These are phyloP conservation scores for Alternaria conjuncta DNA, from an alignment of 2,329 filamentous ascomycete genomes.

Conservation along the genomic window DNA sequence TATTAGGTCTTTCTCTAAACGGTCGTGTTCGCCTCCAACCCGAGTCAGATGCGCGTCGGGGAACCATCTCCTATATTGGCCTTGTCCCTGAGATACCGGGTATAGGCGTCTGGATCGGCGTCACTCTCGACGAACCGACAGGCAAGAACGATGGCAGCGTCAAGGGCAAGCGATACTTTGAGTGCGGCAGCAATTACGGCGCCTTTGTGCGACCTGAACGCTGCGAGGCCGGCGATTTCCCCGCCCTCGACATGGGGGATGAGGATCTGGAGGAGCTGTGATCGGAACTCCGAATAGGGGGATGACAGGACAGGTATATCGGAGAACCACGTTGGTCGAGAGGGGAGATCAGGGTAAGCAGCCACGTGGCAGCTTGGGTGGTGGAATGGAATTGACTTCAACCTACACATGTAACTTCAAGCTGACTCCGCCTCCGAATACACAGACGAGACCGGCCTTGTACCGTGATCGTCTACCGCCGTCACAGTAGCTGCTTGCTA, in stretches of 20 bases:
- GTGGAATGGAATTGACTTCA: background rate
- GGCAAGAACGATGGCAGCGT: slow-evolving; percentile 84
- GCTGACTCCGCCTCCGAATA: background rate
- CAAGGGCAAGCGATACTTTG: slow-evolving; percentile 71
- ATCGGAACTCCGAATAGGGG: background rate
- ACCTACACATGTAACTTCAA: background rate
- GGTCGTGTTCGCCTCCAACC: slow-evolving; percentile 53
- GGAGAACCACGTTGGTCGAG: background rate
- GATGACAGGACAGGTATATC: background rate
- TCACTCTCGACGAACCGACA: slow-evolving; percentile 77
- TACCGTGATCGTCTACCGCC: too few relatives aligned
- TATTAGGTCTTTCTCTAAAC: slow-evolving; percentile 34
- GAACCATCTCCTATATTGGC: slow-evolving; percentile 74
- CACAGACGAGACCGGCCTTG: background rate
- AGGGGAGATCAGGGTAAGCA: background rate
- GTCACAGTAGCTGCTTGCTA: too few relatives aligned
- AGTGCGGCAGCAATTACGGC: slow-evolving; percentile 71
- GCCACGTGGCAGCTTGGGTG: background rate
- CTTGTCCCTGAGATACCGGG: slow-evolving; percentile 76
- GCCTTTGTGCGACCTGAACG: slow-evolving; percentile 81
- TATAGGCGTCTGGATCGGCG: slow-evolving; percentile 71
- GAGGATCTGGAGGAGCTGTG: slow-evolving; percentile 71
- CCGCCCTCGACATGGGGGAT: slow-evolving; percentile 57
- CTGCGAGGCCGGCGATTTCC: slow-evolving; percentile 77
- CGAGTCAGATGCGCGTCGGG: slow-evolving; percentile 72